Base-by-base conservation (phyloP, 164 flowering plant species). In the Piper longum region DNA sequence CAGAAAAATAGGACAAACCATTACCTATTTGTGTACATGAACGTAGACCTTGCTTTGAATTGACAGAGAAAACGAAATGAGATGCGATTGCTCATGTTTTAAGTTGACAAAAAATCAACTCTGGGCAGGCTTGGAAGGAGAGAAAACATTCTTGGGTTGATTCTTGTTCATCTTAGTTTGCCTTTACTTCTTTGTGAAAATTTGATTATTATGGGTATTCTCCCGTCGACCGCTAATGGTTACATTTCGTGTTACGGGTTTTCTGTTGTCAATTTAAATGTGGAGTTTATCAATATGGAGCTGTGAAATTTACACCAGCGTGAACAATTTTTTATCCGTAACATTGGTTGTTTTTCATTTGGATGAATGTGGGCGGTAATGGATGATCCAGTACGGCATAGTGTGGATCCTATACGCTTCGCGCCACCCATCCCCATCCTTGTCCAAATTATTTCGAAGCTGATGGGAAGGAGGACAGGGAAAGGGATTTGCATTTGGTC, bases 1-100 rank as follows among this genome's bases (percentile, higher is more conserved):
- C 62, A 41, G 48, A 41, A 14, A 26, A 60, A 60, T 41, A 42
- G 9, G 62, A 60, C 62, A 60, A 60, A 60, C 40, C n/a, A 41
- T 17, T 42, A 4, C 12, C 62, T 14, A 18, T 12, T 43, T 56
- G 59, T 19, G 45, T 60, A 9, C 62, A 60, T 42, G 62, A 60
- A 39, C 62, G 41, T 17, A 19, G 39, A 26, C 6, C 7, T 56
- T 56, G 36, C 26, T 3, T 19, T 56, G 62, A 60, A n/a, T 60
- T 60, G 62, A 42, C 62, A 14, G 42, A 17, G 9, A 18, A 41
- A 60, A 42, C 45, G 52, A 48, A 48, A 14, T 48, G 52, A 14
- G 14, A 48, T 48, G 14, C 9, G 52, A 48, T 14, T 48, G 8
- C 11, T 9, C 48, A 44, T 5, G 52, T 48, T 48, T 7, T 26